phyloP scores from a whole-genome alignment of 805 yeast genomes.

The Crinitomyces ghanaensis region DNA sequence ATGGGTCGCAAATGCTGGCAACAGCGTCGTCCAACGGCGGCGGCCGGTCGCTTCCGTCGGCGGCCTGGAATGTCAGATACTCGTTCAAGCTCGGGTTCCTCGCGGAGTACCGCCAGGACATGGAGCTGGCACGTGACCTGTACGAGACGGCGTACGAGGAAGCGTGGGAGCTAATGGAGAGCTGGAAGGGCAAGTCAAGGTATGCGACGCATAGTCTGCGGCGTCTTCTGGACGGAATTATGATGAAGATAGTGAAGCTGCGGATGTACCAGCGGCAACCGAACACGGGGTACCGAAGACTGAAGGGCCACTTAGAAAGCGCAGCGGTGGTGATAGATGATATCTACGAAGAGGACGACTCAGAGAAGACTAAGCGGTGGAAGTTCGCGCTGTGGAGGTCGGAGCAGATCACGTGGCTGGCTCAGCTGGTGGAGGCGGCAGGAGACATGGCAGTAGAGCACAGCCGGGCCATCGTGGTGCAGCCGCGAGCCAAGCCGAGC shows the following conservation, averaged over 20 bases:
- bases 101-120: conserved; percentile 37
- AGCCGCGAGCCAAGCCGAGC: conserved; percentile 23
- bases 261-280: conserved; percentile 50
- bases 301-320: conserved; percentile 48
- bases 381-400: conserved; percentile 19
- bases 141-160: conserved; percentile 46
- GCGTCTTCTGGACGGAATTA: conserved; percentile 43
- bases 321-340: conserved; percentile 32
- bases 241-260: conserved; percentile 51
- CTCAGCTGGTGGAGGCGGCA: conserved; percentile 54
- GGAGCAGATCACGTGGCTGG: conserved; percentile 40
- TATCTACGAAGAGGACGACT: too few relatives aligned
- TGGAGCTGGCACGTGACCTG: conserved; percentile 38
- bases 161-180: conserved; percentile 31
- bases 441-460: conserved; percentile 44
- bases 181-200: conserved; percentile 13
- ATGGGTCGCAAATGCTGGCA: not conserved
- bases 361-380: too few relatives aligned
- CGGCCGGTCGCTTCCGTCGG: conserved; percentile 16
- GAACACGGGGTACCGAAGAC: conserved; percentile 49
- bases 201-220: conserved; percentile 2
- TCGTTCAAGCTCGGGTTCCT: conserved; percentile 40
- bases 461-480: conserved; percentile 28
- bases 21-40: not conserved
- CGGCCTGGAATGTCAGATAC: conserved; percentile 41